A percentile compares a stretch with the other conserved stretches of the same genome.
Conservation (phyloP, 768 basidiomycete genomes). For the Kwoniella dendrophila region DNA sequence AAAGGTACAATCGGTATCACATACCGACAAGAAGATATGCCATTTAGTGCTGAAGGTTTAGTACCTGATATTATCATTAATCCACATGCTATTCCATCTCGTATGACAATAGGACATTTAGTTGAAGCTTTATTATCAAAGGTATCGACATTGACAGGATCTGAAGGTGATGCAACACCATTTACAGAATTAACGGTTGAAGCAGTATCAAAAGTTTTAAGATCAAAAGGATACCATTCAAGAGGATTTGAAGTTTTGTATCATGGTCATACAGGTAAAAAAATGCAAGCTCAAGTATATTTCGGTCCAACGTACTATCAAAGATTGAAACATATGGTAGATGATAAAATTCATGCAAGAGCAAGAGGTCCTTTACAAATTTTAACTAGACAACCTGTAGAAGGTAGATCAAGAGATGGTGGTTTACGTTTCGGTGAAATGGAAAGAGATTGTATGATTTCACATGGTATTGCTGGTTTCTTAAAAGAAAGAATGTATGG, state of each 20-base stretch:
- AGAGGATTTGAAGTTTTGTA: slow-evolving; percentile 99
- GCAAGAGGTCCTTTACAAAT: slow-evolving; percentile 95
- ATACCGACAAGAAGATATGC: slow-evolving; percentile 98
- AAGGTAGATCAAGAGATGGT: slow-evolving; percentile 96
- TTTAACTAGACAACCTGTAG: slow-evolving; percentile 94
- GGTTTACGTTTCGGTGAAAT: slow-evolving; percentile 96
- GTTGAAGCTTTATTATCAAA: slow-evolving; percentile 96
- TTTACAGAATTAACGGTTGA: slow-evolving; percentile 99
- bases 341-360: slow-evolving; percentile 99
- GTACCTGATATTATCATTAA: slow-evolving; percentile 99
- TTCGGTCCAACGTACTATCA: slow-evolving; percentile 99
- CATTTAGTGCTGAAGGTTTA: slow-evolving; percentile 97
- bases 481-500: slow-evolving; percentile 83
- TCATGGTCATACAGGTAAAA: slow-evolving; percentile 95
- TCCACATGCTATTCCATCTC: slow-evolving; percentile 93
- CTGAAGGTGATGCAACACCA: slow-evolving; percentile 60
- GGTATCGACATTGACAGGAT: slow-evolving; percentile 84
- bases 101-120: slow-evolving; percentile 99
- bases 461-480: slow-evolving; percentile 97
- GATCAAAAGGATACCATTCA: slow-evolving; percentile 94
- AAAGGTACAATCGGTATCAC: slow-evolving; percentile 99
- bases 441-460: slow-evolving; percentile 99
- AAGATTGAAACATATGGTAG: slow-evolving; percentile 98
- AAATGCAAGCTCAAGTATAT: slow-evolving; percentile 93
- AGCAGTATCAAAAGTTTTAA: slow-evolving; percentile 94